Base-by-base conservation (phyloP, 2,329 filamentous ascomycete genomes). In the Elsinoe ampelina region DNA sequence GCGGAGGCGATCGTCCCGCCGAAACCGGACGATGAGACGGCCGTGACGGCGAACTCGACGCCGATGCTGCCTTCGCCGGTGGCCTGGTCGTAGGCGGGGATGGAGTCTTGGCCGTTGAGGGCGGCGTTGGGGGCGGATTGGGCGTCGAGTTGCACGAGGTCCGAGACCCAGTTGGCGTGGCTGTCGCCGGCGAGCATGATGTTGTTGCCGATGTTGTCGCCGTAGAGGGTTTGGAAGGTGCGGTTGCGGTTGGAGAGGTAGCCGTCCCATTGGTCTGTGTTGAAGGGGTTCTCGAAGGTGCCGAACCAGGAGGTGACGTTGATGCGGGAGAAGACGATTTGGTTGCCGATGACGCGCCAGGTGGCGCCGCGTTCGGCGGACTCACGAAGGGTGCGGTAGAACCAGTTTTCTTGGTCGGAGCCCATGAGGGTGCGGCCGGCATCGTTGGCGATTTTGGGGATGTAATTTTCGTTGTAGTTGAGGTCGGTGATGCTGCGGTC, bases 261-360 rank as follows among this genome's bases (percentile, higher is more conserved):
- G 1, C 85, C 86, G 63, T 85, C 76, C 80, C 79, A 83, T 15
- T 75, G 72, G 63, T 86, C 82, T 63, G 79, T 78, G 65, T 84
- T 76, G 30, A 70, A 63, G 2, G 73, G 73, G 55, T 74, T 68
- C 2, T 69, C 67, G 43, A 26, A 17, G 4, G 73, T 70, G 10
- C 75, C 75, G 42, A 71, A 73, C 0, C 70, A 68, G 1, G 73
- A 64, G 2, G 72, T 74, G 58, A 74, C 70, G 63, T 80, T 79
- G 20, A 84, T 68, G 6, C 76, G 75, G 8, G 80, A 82, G 70
- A 89, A 87, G 51, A 88, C 57, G 39, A 85, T 81, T 67, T 89
- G 86, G 30, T 82, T 85, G 11, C 86, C 86, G 43, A 90, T 77
- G 19, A 90, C 68, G 39, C 86, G 77, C 86, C 86, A 90, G 0